Base-by-base conservation (phyloP, 345 rosid species). In the Eucalyptus pumila region DNA sequence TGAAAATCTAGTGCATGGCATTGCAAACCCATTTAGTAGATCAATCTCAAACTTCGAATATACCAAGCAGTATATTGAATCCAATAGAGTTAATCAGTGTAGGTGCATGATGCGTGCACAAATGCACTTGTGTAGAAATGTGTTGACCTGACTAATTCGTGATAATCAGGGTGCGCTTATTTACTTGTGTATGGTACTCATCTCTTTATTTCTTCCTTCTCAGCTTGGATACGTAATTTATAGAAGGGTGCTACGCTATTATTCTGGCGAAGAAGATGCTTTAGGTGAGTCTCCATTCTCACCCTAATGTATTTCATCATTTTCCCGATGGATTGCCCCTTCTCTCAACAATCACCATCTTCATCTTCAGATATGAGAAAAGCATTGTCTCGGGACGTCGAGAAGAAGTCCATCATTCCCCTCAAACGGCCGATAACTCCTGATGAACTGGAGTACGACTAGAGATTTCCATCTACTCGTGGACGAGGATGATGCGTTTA, bases 261-360 rank as follows among this genome's bases (percentile, higher is more conserved):
- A 98, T 90, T 98, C 97, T 51, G 99, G 99, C 67, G 99, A 98
- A 85, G 99, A 96, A 92, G 99, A 95, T 91, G 99, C 98, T 6
- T 92, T 96, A 92, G 96, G 99, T 96, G 90, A 94, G 93, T 91
- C 88, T 89, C 47, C n/a, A 49, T 86, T 54, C 37, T 58, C 65
- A 52, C 26, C 42, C 40, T 17, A 21, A 83, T 26, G 52, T 30
- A 7, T 69, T 50, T 17, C 60, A 30, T 24, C 47, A 3, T 32
- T 86, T 86, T 4, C 47, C 26, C 17, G 7, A 54, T 47, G n/a
- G 47, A 27, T 87, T 88, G 15, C 86, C 30, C 26, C 37, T 24
- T 60, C 49, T 86, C 89, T 69, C 54, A 51, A 54, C 88, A 48
- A 16, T 9, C 16, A 80, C 67, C 19, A 42, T 87, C 42, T 88